A percentile compares a stretch with the other conserved stretches of the same genome.
These are phyloP conservation scores for Pyricularia pennisetigena DNA, from an alignment of 2,329 filamentous ascomycete genomes.

Conservation along the genomic window DNA sequence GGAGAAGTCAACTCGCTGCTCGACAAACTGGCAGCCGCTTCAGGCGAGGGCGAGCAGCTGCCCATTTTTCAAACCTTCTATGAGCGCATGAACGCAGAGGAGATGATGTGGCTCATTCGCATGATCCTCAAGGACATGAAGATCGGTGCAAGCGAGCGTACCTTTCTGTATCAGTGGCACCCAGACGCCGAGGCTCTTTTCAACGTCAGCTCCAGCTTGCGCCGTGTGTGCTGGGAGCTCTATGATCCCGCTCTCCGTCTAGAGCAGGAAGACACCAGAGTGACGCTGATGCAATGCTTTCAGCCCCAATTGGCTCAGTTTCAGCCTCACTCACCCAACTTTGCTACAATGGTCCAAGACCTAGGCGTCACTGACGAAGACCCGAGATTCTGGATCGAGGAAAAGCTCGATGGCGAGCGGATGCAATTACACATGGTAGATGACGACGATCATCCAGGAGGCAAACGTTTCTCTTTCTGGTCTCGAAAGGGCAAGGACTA, in stretches of 20 bases:
- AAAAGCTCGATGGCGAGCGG: constrained; percentile 92
- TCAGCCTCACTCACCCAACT: constrained; percentile 54
- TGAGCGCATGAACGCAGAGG: constrained; percentile 81
- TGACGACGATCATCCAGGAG: constrained; percentile 58
- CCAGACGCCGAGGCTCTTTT: constrained; percentile 70
- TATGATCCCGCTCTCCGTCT: constrained; percentile 63
- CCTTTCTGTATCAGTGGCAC: constrained; percentile 76
- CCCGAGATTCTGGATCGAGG: constrained; percentile 87
- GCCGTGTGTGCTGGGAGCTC: constrained; percentile 91
- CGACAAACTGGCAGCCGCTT: constrained; percentile 64
- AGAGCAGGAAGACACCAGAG: constrained; percentile 62
- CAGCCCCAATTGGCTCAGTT: constrained; percentile 93
- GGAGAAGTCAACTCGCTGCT: constrained; percentile 82
- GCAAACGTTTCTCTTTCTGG: constrained; percentile 76
- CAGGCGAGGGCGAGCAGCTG: constrained; percentile 75
- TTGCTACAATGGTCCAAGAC: constrained; percentile 68
- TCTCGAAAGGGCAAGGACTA: constrained; percentile 95
- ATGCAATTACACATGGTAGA: constrained; percentile 92
- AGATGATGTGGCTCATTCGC: constrained; percentile 88
- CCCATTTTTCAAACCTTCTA: constrained; percentile 80
- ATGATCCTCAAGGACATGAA: constrained; percentile 78
- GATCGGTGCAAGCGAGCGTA: constrained; percentile 74
- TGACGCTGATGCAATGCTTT: constrained; percentile 87
- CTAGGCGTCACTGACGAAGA: constrained; percentile 59
- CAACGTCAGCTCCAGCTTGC: constrained; percentile 82